Evolutionary conservation across 805 yeast genomes (phyloP).

Genomic region (Metschnikowia gelsemii): DNA sequence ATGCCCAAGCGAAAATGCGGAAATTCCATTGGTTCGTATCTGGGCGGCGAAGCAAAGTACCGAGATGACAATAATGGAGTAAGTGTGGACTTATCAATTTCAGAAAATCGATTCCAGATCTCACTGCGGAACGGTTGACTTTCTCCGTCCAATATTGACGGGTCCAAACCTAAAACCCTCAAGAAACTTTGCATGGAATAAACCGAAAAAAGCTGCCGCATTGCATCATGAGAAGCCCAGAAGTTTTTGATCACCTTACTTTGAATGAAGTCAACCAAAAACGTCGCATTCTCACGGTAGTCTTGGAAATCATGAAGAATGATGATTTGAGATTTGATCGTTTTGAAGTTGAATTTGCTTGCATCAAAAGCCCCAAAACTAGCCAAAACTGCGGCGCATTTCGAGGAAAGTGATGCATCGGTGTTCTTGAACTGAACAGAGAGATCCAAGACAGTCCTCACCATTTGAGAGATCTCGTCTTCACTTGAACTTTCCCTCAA

Average conservation of each 20-base stretch:
- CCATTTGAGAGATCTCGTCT: conserved; percentile 41
- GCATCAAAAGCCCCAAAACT: conserved; percentile 75
- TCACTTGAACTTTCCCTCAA: conserved; percentile 33
- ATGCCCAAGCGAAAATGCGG: conserved; percentile 63
- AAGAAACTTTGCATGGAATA: conserved; percentile 86
- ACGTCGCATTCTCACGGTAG: conserved; percentile 58
- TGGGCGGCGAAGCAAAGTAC: conserved; percentile 59
- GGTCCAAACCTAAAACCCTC: conserved; percentile 54
- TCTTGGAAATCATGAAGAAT: conserved; percentile 63
- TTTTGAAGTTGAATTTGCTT: conserved; percentile 48
- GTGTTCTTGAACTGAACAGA: conserved; percentile 53
- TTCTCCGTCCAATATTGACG: conserved; percentile 20
- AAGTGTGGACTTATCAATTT: conserved; percentile 67
- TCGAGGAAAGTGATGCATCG: conserved; percentile 49
- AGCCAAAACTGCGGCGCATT: conserved; percentile 70
- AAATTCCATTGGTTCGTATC: conserved; percentile 48
- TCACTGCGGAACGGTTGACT: conserved; percentile 22
- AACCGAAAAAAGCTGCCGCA: conserved; percentile 78
- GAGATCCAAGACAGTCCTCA: conserved; percentile 55
- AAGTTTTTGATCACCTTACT: conserved; percentile 76
- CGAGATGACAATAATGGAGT: conserved; percentile 73
- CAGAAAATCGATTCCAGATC: conserved; percentile 64
- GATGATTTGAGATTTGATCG: conserved; percentile 44
- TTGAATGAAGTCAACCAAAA: conserved; percentile 64
- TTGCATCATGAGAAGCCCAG: conserved; percentile 88